Percentiles rank a stretch among this genome's conserved stretches.
Evolutionary conservation across 2,329 filamentous ascomycete species (phyloP).

Genomic region (Epichloe scottii): DNA sequence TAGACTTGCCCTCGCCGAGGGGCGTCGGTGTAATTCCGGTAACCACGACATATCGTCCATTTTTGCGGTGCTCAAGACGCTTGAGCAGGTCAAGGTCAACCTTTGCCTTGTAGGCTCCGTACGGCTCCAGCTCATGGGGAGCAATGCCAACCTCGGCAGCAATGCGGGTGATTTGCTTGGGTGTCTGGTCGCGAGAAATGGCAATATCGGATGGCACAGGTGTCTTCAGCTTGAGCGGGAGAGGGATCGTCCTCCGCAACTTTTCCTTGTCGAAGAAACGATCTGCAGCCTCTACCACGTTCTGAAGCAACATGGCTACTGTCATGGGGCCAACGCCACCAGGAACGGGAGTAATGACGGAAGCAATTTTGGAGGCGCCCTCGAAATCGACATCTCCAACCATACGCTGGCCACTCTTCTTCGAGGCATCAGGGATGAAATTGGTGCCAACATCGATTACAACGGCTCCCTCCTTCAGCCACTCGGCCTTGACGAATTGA

Average conservation of each 20-base stretch:
- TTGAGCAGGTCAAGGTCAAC: slow-evolving; percentile 73
- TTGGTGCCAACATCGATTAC: slow-evolving; percentile 98
- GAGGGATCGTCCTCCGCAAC: slow-evolving; percentile 62
- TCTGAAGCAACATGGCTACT: slow-evolving; percentile 93
- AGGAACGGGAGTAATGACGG: slow-evolving; percentile 88
- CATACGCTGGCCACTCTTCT: slow-evolving; percentile 83
- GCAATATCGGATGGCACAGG: slow-evolving; percentile 95
- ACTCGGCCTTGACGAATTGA: slow-evolving; percentile 83
- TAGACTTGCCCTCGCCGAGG: slow-evolving; percentile 94
- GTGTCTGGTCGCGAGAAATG: slow-evolving; percentile 75
- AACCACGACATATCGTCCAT: slow-evolving; percentile 86
- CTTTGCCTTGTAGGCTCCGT: slow-evolving; percentile 93
- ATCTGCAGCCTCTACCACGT: slow-evolving; percentile 79
- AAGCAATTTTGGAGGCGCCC: slow-evolving; percentile 71
- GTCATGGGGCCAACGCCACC: slow-evolving; percentile 98
- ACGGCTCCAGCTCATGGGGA: slow-evolving; percentile 82
- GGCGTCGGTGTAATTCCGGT: slow-evolving; percentile 95
- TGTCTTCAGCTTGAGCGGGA: slow-evolving; percentile 66
- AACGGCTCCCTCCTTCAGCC: slow-evolving; percentile 87
- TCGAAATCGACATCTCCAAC: slow-evolving; percentile 94
- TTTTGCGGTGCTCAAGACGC: slow-evolving; percentile 71
- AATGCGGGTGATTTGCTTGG: slow-evolving; percentile 80
- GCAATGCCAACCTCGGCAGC: slow-evolving; percentile 82
- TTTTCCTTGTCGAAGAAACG: slow-evolving; percentile 75
- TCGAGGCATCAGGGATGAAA: slow-evolving; percentile 77